Evolutionary conservation across 768 basidiomycete species (phyloP), one percentile per base, ranked within the genome.

Genomic region (Termitomyces sp.): DNA sequence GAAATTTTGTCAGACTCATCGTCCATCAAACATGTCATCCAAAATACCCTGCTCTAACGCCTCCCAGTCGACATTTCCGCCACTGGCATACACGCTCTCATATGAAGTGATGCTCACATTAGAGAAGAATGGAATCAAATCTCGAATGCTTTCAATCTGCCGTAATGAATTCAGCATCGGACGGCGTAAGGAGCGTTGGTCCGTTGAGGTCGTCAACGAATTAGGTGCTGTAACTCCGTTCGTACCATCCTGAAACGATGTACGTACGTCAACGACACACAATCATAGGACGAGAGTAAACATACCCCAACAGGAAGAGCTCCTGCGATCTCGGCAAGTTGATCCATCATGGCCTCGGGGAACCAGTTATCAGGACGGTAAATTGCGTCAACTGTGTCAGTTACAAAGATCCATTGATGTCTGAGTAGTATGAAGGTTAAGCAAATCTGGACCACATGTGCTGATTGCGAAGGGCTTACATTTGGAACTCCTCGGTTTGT

Each of bases 351-450:
- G 2, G 94, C 89, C 63, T 90, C 89, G 0, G 95, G 91, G 58
- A 78, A 77, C 83, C 89, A 93, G 47, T 86, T 78, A 58, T 94
- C 88, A 0, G 94, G 91, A 18, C 86, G 88, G 72, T 93, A 95
- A 36, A 95, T 82, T 0, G 96, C 95, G 66, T 98, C 97, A 6
- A 95, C 92, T 0, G 96, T 98, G 71, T 99, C 96, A 3, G 95
- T 97, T 45, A 98, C 86, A 71, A 98, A 99, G 67, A 97, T 91
- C 96, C 97, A 99, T 76, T 99, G 95, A 70, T 98, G 91, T 69
- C 89, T 92, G 63, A 20, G 45, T 20, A 20, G 45, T 20, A 31
- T 45, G 5, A 15, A 50, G 67, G 11, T 69, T 56, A 56, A 50
- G 41, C 12, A 42, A 30, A 22, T 6, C 18, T 44, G 30, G 36